Evolutionary conservation across 164 flowering plant species (phyloP).

Genomic region (Magnolia changhungtana): DNA sequence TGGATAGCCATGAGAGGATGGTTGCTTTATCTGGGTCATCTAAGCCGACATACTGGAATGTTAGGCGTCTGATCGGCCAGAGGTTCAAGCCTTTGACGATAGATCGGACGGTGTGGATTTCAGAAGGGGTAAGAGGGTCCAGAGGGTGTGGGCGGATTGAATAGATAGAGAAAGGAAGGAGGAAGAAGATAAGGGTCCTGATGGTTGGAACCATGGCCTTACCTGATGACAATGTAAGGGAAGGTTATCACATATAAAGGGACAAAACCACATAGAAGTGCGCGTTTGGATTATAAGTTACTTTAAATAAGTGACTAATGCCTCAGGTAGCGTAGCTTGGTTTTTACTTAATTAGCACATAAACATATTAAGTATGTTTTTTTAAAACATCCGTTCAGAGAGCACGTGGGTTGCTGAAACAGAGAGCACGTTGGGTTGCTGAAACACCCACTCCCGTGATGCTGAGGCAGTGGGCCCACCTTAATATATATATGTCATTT

Average conservation of each 20-base stretch:
- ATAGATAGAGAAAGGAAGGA: neutral
- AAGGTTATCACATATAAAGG: neutral
- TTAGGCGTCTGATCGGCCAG: slow-evolving; percentile 13
- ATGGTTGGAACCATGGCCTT: neutral
- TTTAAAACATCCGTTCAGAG: too few relatives aligned
- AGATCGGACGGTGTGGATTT: slow-evolving; percentile 22
- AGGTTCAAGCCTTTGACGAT: slow-evolving; percentile 18
- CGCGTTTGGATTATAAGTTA: too few relatives aligned
- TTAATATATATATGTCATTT: too few relatives aligned
- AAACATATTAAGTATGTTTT: too few relatives aligned
- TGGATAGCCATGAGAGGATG: slow-evolving; percentile 28
- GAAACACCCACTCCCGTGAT: too few relatives aligned
- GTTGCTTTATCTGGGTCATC: slow-evolving; percentile 37
- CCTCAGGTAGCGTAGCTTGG: too few relatives aligned
- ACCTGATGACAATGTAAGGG: neutral
- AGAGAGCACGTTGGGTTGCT: too few relatives aligned
- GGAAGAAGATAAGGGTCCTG: neutral
- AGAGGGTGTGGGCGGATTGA: slow-evolving; percentile 25
- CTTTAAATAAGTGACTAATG: too few relatives aligned
- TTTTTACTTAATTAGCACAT: too few relatives aligned
- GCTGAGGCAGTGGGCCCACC: too few relatives aligned
- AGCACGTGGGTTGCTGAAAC: too few relatives aligned
- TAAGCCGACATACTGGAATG: slow-evolving; percentile 40
- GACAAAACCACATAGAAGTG: neutral
- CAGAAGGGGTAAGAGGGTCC: slow-evolving; percentile 35